These are phyloP conservation scores for Fusarium continuum DNA, from an alignment of 2,329 filamentous ascomycete genomes.

Conservation along the genomic window DNA sequence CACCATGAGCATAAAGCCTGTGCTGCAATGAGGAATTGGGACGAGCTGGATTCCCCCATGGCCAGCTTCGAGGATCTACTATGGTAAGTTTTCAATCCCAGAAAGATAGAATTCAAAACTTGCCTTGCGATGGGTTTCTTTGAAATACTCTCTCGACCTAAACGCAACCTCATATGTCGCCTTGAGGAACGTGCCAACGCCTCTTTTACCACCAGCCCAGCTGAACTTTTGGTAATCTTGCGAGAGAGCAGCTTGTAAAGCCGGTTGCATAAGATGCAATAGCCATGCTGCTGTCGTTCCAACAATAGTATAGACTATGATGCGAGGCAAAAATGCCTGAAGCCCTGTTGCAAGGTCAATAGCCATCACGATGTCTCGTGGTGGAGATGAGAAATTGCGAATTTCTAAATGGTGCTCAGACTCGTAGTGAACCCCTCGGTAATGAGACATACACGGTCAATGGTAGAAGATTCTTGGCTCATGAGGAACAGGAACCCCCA, in stretches of 20 bases:
- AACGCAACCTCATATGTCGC: conserved; percentile 18
- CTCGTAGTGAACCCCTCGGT: neutral
- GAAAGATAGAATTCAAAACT: rapidly evolving
- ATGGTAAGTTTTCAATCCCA: neutral
- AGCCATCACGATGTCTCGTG: neutral
- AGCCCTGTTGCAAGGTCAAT: neutral
- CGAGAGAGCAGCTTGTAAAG: conserved; percentile 14
- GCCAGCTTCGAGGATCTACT: conserved; percentile 11
- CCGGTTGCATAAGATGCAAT: conserved; percentile 15
- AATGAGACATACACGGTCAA: neutral
- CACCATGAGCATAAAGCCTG: conserved; percentile 25
- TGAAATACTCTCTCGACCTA: conserved; percentile 12
- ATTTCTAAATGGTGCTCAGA: neutral
- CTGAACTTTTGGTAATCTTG: conserved; percentile 8
- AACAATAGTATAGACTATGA: conserved; percentile 7
- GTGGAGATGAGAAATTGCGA: neutral
- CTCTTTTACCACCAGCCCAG: conserved; percentile 21
- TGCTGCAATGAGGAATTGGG: conserved; percentile 22
- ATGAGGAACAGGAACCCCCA: neutral
- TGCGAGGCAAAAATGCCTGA: conserved; percentile 4
- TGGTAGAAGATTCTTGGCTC: neutral
- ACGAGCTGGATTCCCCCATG: conserved; percentile 20
- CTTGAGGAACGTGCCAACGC: conserved; percentile 13
- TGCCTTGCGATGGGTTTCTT: conserved; percentile 11
- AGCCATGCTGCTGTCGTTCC: conserved; percentile 16